These are phyloP conservation scores for Gossypioides kirkii DNA, from an alignment of 345 rosid genomes.

Conservation along the genomic window DNA sequence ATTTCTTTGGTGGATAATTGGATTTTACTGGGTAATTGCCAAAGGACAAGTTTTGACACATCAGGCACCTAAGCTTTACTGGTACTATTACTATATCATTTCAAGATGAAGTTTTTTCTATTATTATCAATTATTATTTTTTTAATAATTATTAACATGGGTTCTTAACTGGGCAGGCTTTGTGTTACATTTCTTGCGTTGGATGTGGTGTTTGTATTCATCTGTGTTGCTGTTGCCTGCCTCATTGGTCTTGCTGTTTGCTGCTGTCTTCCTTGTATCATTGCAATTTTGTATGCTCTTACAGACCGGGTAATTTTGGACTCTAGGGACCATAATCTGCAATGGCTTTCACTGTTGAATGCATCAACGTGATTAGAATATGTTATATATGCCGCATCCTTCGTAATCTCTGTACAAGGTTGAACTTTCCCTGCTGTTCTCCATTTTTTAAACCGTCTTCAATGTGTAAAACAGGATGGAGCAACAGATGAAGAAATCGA, in stretches of 20 bases:
- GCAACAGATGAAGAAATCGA: slow-evolving; percentile 76
- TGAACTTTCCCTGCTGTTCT: neutral
- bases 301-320: slow-evolving; percentile 54
- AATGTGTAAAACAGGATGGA: slow-evolving; percentile 57
- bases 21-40: slow-evolving; percentile 76
- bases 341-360: neutral
- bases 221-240: slow-evolving; percentile 68
- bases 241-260: slow-evolving; percentile 85
- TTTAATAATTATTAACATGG: neutral
- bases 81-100: slow-evolving; percentile 33
- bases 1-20: slow-evolving; percentile 84
- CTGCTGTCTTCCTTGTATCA: slow-evolving; percentile 92
- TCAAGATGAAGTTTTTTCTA: neutral
- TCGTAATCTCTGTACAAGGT: neutral
- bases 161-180: slow-evolving; percentile 50
- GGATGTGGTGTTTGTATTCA: slow-evolving; percentile 71
- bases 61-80: slow-evolving; percentile 72
- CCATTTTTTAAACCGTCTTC: neutral
- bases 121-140: neutral
- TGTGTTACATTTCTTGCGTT: slow-evolving; percentile 80
- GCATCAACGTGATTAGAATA: neutral
- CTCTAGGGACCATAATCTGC: neutral
- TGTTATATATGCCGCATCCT: neutral
- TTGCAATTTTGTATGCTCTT: slow-evolving; percentile 75
- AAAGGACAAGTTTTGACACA: slow-evolving; percentile 41